A percentile compares a stretch with the other conserved stretches of the same genome.
phyloP scores from a whole-genome alignment of 2,329 filamentous ascomycete species.

The Exserohilum turcica region DNA sequence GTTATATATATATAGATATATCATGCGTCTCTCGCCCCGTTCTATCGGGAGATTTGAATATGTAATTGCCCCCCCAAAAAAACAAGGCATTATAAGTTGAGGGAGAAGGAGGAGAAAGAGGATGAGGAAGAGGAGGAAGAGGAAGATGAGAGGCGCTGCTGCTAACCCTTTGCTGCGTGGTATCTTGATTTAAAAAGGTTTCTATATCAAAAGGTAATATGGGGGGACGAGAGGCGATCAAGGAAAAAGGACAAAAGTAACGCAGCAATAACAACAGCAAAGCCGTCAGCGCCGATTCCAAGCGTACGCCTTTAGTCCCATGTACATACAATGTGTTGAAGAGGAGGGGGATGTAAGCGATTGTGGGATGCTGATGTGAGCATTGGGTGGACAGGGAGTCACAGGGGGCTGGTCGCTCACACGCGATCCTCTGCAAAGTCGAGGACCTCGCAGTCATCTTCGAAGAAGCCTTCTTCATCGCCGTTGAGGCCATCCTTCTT shows the following conservation, averaged over 20 bases:
- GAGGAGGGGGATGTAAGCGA: not conserved
- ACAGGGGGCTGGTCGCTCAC: slow-evolving; percentile 15
- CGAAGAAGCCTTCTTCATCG: slow-evolving; percentile 77
- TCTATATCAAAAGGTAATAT: no score
- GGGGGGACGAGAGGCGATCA: not conserved
- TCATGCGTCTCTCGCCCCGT: no score
- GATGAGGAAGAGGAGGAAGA: no score
- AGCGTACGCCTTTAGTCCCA: not conserved
- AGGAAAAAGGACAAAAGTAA: not conserved
- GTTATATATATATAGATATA: no score
- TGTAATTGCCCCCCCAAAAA: no score
- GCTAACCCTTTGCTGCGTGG: no score
- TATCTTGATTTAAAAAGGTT: no score
- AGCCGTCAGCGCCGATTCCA: slow-evolving; percentile 1
- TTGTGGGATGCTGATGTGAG: not conserved
- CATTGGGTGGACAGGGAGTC: not conserved
- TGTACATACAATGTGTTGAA: not conserved
- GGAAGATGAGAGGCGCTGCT: no score
- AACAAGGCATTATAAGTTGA: not conserved
- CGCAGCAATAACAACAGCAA: not conserved
- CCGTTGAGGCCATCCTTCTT: slow-evolving; percentile 59
- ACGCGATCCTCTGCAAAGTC: slow-evolving; percentile 74
- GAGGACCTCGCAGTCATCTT: slow-evolving; percentile 89
- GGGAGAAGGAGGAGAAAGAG: not conserved
- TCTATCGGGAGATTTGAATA: no score